These are phyloP conservation scores for Heritiera fomes DNA, from an alignment of 345 rosid species.

Conservation along the genomic window DNA sequence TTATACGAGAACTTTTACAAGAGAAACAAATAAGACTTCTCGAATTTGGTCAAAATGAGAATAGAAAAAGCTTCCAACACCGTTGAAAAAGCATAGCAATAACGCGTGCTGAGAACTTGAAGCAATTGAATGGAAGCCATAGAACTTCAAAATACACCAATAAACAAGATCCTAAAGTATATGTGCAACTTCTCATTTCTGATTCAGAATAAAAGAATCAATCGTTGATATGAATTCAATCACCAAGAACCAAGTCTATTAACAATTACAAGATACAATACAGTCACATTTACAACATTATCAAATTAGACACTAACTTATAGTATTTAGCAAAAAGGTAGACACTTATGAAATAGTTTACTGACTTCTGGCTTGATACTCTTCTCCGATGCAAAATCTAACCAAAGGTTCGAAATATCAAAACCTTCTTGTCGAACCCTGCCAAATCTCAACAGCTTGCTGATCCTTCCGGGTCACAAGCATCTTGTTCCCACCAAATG, in stretches of 20 bases:
- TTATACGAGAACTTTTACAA: no score
- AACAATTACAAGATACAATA: conserved; percentile 2
- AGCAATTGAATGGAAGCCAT: background rate
- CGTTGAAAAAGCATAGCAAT: background rate
- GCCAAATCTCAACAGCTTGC: conserved; percentile 89
- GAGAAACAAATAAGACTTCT: no score
- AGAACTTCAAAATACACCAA: background rate
- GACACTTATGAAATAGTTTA: background rate
- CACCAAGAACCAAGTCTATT: conserved; percentile 4
- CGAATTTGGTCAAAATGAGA: no score
- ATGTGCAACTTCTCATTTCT: background rate
- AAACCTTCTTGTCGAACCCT: conserved; percentile 43
- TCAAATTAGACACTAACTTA: background rate
- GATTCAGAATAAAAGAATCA: background rate
- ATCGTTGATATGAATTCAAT: background rate
- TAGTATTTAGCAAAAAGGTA: no score
- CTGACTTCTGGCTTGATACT: background rate
- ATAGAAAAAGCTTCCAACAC: background rate
- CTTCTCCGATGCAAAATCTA: background rate
- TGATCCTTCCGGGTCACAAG: conserved; percentile 65
- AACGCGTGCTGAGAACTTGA: background rate
- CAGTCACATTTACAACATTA: background rate
- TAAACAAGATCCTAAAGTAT: background rate
- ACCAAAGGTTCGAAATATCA: background rate
- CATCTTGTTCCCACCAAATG: conserved; percentile 88